These are phyloP conservation scores for Trametes cingulata DNA, from an alignment of 768 basidiomycete species.

Conservation along the genomic window DNA sequence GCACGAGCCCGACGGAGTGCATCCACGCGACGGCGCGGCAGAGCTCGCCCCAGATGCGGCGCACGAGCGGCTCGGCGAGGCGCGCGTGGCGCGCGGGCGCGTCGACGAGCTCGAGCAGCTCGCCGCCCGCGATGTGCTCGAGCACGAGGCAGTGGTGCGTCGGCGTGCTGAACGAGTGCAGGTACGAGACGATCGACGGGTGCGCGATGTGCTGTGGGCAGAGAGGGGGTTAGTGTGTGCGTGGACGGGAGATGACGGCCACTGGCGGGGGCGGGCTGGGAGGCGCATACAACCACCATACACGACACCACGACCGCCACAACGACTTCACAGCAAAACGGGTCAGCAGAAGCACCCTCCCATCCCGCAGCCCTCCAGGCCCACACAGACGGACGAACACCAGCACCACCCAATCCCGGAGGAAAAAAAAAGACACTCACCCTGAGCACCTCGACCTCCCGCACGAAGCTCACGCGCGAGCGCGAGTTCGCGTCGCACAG, in stretches of 20 bases:
- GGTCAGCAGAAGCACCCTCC: conserved; percentile 5
- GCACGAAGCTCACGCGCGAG: conserved; percentile 73
- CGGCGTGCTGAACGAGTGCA: conserved; percentile 68
- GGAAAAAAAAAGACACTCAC: conserved; percentile 41
- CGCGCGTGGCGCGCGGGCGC: conserved; percentile 41
- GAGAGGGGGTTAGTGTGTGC: conserved; percentile 9
- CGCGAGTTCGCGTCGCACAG: conserved; percentile 59
- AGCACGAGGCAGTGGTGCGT: conserved; percentile 79
- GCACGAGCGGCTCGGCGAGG: conserved; percentile 49
- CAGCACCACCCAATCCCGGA: not conserved
- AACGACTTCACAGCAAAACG: conserved; percentile 2
- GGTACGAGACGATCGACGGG: conserved; percentile 73
- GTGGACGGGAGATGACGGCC: conserved; percentile 1
- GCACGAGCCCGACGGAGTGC: conserved; percentile 82
- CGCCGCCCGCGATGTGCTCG: conserved; percentile 75
- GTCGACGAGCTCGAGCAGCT: conserved; percentile 77
- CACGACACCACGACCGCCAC: no score
- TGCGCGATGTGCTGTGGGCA: conserved; percentile 69
- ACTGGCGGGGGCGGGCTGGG: no score
- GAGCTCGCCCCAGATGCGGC: conserved; percentile 76
- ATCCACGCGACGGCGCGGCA: conserved; percentile 83
- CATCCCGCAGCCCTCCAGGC: not conserved
- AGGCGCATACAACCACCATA: not conserved
- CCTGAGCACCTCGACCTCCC: conserved; percentile 84
- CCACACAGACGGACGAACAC: no score